Base-by-base conservation (phyloP, 2,329 filamentous ascomycete species). In the Fusarium succisae region DNA sequence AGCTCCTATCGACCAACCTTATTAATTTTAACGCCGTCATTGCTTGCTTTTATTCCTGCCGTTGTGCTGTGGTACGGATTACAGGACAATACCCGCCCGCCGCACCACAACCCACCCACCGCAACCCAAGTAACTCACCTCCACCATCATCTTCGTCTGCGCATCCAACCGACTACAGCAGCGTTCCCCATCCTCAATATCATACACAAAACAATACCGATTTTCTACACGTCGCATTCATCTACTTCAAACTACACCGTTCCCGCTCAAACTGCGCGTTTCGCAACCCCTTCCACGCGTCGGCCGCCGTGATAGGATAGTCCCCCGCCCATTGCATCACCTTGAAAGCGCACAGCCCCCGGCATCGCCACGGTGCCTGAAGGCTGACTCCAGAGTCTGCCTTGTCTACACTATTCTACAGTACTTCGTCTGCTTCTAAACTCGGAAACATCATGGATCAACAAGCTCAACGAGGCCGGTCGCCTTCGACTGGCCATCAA, bases 401-500 rank as follows among this genome's bases (percentile, higher is more conserved):
- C 85, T 86, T 79, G 69, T 66, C 69, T 66, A 56, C 43, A 51
- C 32, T 51, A 58, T 48, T 37, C 41, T 51, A 28, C 56, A 58
- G 56, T 58, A 24, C 60, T 65, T 75, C 72, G 82, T 76, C 61
- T 77, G 75, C 75, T 79, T 79, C 76, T 79, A 79, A 77, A 77
- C 76, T 78, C 74, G 77, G 77, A 70, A 78, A 76, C 78, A 80
- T 78, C 78, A 85, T 85, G 84, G 83, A 84, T 80, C 83, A 84
- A 74, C 82, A 83, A 72, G 78, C 77, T 78, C 83, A 83, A 74
- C 81, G 79, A 81, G 89, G 89, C 80, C 90, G 90, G 80, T 92
- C 91, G 77, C 89, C 87, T 76, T 91, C 91, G 79, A 85, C 86
- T 80, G 86, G 86, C 73, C 87, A 88, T 79, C 87, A 89, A 79